These are phyloP conservation scores for Didymella segeticola DNA, from an alignment of 2,329 filamentous ascomycete genomes.

Conservation along the genomic window DNA sequence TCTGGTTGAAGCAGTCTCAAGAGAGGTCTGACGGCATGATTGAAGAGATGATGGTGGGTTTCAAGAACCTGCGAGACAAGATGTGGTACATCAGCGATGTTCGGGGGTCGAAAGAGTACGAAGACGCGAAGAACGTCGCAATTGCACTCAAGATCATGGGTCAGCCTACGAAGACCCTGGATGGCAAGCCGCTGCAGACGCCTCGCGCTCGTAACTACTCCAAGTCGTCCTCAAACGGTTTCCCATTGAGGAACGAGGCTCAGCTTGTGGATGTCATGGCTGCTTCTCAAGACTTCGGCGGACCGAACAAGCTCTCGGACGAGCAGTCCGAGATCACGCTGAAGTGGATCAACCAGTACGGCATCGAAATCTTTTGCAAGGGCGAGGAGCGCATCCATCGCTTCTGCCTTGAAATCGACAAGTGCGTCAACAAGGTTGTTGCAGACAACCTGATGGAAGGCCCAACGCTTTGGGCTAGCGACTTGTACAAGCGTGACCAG, in stretches of 20 bases:
- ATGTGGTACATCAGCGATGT: conserved; percentile 99
- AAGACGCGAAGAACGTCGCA: conserved; percentile 84
- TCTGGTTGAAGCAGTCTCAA: conserved; percentile 83
- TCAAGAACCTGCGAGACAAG: conserved; percentile 84
- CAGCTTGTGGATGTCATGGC: conserved; percentile 89
- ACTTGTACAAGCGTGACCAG: conserved; percentile 82
- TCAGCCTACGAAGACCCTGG: conserved; percentile 54
- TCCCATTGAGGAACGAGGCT: conserved; percentile 80
- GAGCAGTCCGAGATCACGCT: conserved; percentile 87
- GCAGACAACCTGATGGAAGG: conserved; percentile 84
- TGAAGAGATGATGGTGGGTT: conserved; percentile 74
- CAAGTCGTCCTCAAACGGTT: conserved; percentile 58
- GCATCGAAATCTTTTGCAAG: conserved; percentile 90
- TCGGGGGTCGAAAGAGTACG: conserved; percentile 85
- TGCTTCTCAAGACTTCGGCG: conserved; percentile 81
- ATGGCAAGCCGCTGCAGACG: conserved; percentile 49
- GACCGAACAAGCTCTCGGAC: conserved; percentile 94
- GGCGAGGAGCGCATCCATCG: conserved; percentile 95
- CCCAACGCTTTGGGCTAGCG: conserved; percentile 90
- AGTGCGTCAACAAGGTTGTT: conserved; percentile 83
- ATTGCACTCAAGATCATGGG: conserved; percentile 92
- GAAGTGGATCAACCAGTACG: conserved; percentile 80
- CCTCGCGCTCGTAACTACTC: conserved; percentile 53
- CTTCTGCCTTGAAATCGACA: conserved; percentile 88
- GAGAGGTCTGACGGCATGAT: conserved; percentile 77